Percentiles rank a stretch among this genome's conserved stretches.
These are phyloP conservation scores for Neurospora terricola DNA, from an alignment of 495 filamentous ascomycete genomes.

Conservation along the genomic window DNA sequence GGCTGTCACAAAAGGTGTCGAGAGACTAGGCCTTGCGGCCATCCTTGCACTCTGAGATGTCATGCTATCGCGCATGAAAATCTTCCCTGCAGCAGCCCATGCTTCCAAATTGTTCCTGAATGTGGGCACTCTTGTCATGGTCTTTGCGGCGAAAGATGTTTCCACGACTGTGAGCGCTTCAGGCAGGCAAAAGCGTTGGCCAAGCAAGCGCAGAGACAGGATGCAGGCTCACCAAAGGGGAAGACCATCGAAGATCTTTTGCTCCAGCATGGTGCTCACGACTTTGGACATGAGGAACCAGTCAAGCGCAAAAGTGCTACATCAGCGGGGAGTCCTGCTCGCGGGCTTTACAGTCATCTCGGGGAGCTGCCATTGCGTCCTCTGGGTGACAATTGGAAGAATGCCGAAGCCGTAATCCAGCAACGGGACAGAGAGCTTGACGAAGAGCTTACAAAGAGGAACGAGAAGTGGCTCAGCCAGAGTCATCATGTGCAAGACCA, in stretches of 20 bases:
- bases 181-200: background rate
- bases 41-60: conserved; percentile 34
- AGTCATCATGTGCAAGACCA: background rate
- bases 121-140: conserved; percentile 53
- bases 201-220: background rate
- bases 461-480: background rate
- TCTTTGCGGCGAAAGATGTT: conserved; percentile 30
- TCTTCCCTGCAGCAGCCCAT: conserved; percentile 57
- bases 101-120: conserved; percentile 35
- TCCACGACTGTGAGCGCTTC: conserved; percentile 19
- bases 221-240: background rate
- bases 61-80: conserved; percentile 45
- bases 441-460: background rate
- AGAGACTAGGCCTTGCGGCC: conserved; percentile 31
- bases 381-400: background rate
- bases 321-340: background rate
- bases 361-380: background rate
- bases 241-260: background rate
- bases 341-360: background rate
- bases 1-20: conserved; percentile 48
- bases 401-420: background rate
- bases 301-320: background rate
- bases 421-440: background rate
- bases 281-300: background rate
- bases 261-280: background rate